A percentile compares a stretch with the other conserved stretches of the same genome.
phyloP scores from a whole-genome alignment of 331 rosid species.

The Pyracantha coccinea region DNA sequence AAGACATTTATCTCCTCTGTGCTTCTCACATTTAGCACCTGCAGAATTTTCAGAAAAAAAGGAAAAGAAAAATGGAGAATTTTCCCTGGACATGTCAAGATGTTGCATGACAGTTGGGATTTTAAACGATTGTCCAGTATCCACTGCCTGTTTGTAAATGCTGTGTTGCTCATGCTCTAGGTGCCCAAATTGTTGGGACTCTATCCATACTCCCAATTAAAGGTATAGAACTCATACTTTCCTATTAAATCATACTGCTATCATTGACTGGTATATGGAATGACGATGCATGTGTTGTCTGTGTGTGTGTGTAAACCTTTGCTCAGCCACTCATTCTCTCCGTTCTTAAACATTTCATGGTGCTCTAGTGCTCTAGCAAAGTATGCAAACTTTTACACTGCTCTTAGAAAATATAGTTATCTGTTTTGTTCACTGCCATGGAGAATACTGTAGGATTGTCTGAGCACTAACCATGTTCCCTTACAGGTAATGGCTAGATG shows the following conservation, averaged over 20 bases:
- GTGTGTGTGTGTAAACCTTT: neutral
- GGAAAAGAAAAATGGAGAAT: conserved; percentile 10
- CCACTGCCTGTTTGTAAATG: conserved; percentile 2
- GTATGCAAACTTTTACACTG: neutral
- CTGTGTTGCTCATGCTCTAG: neutral
- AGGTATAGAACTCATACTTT: neutral
- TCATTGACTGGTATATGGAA: neutral
- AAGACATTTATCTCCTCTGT: neutral
- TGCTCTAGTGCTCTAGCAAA: neutral
- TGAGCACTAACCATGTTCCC: neutral
- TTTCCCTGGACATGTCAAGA: conserved; percentile 14
- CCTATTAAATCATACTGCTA: neutral
- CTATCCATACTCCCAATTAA: neutral
- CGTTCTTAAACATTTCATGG: neutral
- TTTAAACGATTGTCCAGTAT: neutral
- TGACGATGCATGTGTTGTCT: neutral
- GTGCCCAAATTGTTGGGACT: conserved; percentile 6
- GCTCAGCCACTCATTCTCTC: neutral
- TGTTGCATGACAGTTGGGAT: conserved; percentile 11
- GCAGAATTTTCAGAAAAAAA: neutral
- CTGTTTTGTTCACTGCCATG: neutral
- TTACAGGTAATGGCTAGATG: neutral
- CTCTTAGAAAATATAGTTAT: neutral
- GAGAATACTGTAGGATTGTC: neutral
- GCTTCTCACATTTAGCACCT: neutral